Conservation (phyloP, 192 early-diverging fungal species). For the Piromyces sp. region DNA sequence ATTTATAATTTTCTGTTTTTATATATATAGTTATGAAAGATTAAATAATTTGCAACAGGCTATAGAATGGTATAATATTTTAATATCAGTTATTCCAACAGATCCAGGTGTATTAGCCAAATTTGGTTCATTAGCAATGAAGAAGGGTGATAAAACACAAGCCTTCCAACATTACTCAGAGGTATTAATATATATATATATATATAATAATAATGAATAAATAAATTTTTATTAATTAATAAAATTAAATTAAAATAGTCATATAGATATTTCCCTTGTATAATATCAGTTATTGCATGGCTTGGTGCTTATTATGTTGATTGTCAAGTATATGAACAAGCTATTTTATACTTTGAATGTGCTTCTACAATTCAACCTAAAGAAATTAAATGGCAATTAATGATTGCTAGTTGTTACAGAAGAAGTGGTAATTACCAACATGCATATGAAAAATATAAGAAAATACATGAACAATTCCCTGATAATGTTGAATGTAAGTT, state of each 20-base stretch:
- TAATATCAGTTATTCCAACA: constrained; percentile 39
- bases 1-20: background rate
- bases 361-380: constrained; percentile 24
- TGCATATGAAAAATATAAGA: constrained; percentile 33
- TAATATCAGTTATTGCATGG: constrained; percentile 36
- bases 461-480: constrained; percentile 30
- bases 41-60: constrained; percentile 23
- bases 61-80: constrained; percentile 42
- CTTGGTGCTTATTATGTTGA: constrained; percentile 44
- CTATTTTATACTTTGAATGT: constrained; percentile 35
- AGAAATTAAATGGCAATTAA: constrained; percentile 37
- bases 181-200: too few species aligned
- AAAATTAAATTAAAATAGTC: constrained; percentile 10
- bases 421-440: constrained; percentile 32
- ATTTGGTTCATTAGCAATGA: constrained; percentile 27
- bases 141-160: constrained; percentile 32
- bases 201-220: too few species aligned
- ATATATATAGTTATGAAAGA: constrained; percentile 20
- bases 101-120: constrained; percentile 30
- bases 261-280: constrained; percentile 35
- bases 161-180: constrained; percentile 46
- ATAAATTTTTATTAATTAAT: background rate
- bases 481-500: constrained; percentile 36
- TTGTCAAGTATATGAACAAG: constrained; percentile 41
- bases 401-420: constrained; percentile 34